Evolutionary conservation across 441 rosid species (phyloP).

Genomic region (Euphorbia schlechtendalii): DNA sequence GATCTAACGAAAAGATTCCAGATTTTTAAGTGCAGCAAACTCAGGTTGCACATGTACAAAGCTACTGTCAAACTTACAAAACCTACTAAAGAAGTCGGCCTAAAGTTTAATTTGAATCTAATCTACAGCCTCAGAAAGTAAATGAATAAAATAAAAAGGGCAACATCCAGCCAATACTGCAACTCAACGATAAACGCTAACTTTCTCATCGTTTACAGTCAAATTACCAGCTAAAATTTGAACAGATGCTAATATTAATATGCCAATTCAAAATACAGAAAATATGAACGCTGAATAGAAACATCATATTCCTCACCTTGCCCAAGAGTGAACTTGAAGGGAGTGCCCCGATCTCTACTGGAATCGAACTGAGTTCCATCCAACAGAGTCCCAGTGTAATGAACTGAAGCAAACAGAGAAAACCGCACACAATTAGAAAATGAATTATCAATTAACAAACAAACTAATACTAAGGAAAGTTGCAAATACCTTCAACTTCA

Average conservation of each 20-base stretch:
- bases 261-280: not conserved
- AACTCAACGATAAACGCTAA: no score
- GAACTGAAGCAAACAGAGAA: constrained; percentile 40
- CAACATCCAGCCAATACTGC: no score
- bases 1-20: not conserved
- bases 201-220: not conserved
- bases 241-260: not conserved
- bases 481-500: constrained; percentile 60
- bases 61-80: not conserved
- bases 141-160: no score
- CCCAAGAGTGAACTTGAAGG: constrained; percentile 87
- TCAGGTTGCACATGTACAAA: no score
- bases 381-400: constrained; percentile 78
- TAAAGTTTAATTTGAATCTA: no score
- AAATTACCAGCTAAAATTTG: not conserved
- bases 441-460: not conserved
- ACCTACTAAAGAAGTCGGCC: not conserved
- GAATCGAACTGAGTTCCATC: constrained; percentile 87
- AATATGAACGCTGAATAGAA: not conserved
- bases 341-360: constrained; percentile 65
- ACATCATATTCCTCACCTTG: constrained; percentile 35
- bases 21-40: not conserved
- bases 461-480: not conserved
- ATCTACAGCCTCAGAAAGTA: no score
- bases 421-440: not conserved